phyloP scores from a whole-genome alignment of 1,139 yeast genomes.

The Hansenula anomala region DNA sequence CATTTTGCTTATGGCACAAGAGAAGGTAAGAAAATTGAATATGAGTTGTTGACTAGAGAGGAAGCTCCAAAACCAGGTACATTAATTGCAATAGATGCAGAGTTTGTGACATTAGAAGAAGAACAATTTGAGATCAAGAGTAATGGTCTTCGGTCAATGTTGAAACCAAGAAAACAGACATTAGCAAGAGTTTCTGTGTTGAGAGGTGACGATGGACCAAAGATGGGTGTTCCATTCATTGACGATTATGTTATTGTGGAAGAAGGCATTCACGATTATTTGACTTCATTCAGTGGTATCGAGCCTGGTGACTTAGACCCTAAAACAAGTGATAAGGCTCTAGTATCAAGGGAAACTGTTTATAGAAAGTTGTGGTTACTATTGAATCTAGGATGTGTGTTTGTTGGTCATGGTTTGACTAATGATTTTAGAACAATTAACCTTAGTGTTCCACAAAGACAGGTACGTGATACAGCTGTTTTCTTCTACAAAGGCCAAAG shows the following conservation, averaged over 20 bases:
- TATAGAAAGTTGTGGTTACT: conserved; percentile 87
- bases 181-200: conserved; percentile 88
- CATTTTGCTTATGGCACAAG: conserved; percentile 71
- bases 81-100: conserved; percentile 92
- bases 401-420: conserved; percentile 90
- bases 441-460: conserved; percentile 77
- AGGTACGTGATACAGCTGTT: conserved; percentile 86
- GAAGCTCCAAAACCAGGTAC: conserved; percentile 77
- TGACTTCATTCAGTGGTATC: conserved; percentile 90
- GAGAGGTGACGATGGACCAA: conserved; percentile 64
- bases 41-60: conserved; percentile 54
- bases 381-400: conserved; percentile 81
- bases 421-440: conserved; percentile 94
- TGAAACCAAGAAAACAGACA: conserved; percentile 72
- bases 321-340: conserved; percentile 52
- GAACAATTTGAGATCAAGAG: conserved; percentile 76
- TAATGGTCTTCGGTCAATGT: conserved; percentile 62
- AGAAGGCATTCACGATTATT: conserved; percentile 71
- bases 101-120: conserved; percentile 78
- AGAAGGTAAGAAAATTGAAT: conserved; percentile 55
- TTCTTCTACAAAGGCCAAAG: conserved; percentile 71
- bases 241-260: conserved; percentile 88
- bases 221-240: conserved; percentile 75
- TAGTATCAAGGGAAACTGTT: conserved; percentile 80
- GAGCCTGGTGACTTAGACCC: conserved; percentile 89